Evolutionary conservation across 2,329 filamentous ascomycete species (phyloP), one percentile per base, ranked within the genome.

Genomic region (Falciphora oryzae): DNA sequence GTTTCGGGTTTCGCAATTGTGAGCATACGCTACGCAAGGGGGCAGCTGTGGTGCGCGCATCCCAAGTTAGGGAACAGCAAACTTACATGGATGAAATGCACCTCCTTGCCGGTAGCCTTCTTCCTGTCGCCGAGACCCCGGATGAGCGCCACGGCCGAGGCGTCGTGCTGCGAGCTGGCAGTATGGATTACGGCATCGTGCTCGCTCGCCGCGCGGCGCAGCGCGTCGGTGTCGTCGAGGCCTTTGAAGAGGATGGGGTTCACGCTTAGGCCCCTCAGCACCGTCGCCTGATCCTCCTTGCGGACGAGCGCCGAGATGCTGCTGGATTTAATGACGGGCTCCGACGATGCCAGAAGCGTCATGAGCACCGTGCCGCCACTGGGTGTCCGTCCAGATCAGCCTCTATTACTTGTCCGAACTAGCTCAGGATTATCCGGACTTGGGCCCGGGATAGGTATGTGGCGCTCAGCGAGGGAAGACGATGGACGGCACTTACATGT

Each of bases 121-220:
- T 74, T 73, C 6, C 78, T 73, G 38, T 76, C 71, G 0, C 72
- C 75, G 0, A 84, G 74, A 0, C 80, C 81, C 1, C 70, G 68
- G 3, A 83, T 71, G 38, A 82, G 68, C 0, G 80, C 79, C 63
- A 72, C 72, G 0, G 77, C 78, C 3, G 75, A 74, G 0, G 67
- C 58, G 1, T 72, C 60, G 67, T 82, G 76, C 64, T 70, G 79
- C 6, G 77, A 77, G 2, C 71, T 69, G 1, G 78, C 77, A 0
- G 78, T 74, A 67, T 81, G 77, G 62, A 84, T 75, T 10, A 83
- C 75, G 63, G 81, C 67, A 58, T 74, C 72, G 28, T 72, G 67
- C 63, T 72, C 66, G 57, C 67, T 67, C 0, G 73, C 73, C 8
- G 65, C 62, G 14, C 66, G 64, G 53, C 62, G 66, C 10, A 74